Percentiles rank a stretch among this genome's conserved stretches.
These are phyloP conservation scores for Colletotrichum eremochloae DNA, from an alignment of 2,329 filamentous ascomycete genomes.

Conservation along the genomic window DNA sequence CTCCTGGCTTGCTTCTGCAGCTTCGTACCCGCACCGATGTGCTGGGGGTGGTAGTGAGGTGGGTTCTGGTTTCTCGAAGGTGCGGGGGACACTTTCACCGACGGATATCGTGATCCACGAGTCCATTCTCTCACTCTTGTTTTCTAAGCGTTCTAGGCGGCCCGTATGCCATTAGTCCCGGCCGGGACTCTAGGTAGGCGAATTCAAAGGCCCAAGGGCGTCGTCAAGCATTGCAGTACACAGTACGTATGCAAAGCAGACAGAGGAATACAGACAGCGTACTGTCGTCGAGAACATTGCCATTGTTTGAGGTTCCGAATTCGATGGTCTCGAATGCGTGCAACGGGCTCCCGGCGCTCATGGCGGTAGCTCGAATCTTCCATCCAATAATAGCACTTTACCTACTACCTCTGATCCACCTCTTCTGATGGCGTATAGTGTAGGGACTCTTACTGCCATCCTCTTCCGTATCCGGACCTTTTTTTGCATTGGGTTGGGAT, in stretches of 20 bases:
- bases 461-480: not conserved
- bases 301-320: not conserved
- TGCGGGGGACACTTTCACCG: conserved; percentile 23
- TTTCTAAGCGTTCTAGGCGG: not conserved
- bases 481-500: not conserved
- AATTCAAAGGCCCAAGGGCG: not conserved
- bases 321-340: not conserved
- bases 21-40: conserved; percentile 40
- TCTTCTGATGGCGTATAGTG: conserved; percentile 8
- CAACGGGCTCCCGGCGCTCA: not conserved
- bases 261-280: not conserved
- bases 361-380: not conserved
- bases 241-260: too few relatives aligned
- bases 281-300: not conserved
- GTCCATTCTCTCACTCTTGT: not conserved
- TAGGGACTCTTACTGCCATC: conserved; percentile 6
- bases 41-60: conserved; percentile 11
- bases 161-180: conserved; percentile 6
- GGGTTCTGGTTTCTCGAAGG: conserved; percentile 7
- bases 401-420: conserved; percentile 5
- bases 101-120: not conserved
- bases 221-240: too few relatives aligned
- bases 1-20: conserved; percentile 29
- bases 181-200: not conserved
- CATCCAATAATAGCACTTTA: not conserved